Conservation (phyloP, 2,329 filamentous ascomycete species). For the Talaromyces sp. region DNA sequence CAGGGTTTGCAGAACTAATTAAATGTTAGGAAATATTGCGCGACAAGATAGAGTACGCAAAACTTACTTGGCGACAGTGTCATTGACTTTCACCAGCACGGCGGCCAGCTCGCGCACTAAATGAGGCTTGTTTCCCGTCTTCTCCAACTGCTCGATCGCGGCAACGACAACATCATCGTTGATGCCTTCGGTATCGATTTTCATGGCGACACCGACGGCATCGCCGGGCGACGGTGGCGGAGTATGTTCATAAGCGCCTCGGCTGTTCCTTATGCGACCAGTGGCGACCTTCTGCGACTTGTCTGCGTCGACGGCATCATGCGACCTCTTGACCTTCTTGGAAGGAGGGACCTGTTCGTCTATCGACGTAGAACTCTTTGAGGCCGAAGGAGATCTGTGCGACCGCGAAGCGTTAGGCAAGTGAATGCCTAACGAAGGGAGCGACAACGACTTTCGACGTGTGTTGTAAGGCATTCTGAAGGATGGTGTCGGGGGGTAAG, state of each 20-base stretch:
- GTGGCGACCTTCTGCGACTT: constrained; percentile 31
- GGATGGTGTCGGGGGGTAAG: constrained; percentile 5
- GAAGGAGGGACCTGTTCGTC: constrained; percentile 52
- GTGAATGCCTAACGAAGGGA: constrained; percentile 90
- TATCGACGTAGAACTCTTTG: constrained; percentile 51
- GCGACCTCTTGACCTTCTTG: constrained; percentile 80
- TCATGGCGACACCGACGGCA: constrained; percentile 48
- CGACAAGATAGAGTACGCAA: constrained; percentile 13
- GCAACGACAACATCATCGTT: constrained; percentile 94
- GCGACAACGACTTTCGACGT: constrained; percentile 88
- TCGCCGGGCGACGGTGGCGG: constrained; percentile 73
- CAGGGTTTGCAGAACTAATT: constrained; percentile 80
- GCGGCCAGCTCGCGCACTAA: constrained; percentile 89
- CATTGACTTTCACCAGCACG: constrained; percentile 71
- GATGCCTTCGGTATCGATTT: constrained; percentile 77
- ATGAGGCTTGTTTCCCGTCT: constrained; percentile 87
- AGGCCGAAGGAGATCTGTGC: constrained; percentile 59
- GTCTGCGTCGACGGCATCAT: constrained; percentile 52
- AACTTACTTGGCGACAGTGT: constrained; percentile 87
- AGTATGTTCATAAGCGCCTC: constrained; percentile 66
- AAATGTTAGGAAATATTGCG: constrained; percentile 10
- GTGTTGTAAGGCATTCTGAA: constrained; percentile 86
- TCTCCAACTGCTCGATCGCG: constrained; percentile 82
- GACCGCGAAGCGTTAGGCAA: constrained; percentile 61
- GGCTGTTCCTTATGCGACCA: constrained; percentile 34